Conservation (phyloP, 495 filamentous ascomycete species). For the Hypoxylon trugodes region DNA sequence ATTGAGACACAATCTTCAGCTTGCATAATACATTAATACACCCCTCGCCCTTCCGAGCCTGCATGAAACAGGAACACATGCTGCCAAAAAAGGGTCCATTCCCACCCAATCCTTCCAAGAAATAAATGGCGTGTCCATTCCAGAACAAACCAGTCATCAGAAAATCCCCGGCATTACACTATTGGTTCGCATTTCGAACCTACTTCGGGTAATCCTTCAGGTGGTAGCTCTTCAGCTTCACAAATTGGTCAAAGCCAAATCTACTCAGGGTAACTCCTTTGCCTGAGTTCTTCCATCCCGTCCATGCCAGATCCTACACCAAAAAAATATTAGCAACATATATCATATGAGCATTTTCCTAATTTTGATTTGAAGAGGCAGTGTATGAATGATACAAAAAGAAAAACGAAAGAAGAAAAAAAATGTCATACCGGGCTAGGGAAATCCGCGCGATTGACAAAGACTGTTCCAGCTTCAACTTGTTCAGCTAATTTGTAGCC, state of each 20-base stretch:
- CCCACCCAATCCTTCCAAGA: constrained; percentile 23
- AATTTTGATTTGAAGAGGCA: too few species aligned
- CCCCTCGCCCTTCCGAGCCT: constrained; percentile 5
- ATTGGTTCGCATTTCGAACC: constrained; percentile 28
- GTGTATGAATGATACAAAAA: too few species aligned
- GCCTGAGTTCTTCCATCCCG: constrained; percentile 96
- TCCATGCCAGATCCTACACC: constrained; percentile 91
- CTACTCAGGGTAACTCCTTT: constrained; percentile 88
- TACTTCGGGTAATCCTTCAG: constrained; percentile 86
- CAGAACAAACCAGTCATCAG: neutral
- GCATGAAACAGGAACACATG: constrained; percentile 34
- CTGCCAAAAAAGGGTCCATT: constrained; percentile 25
- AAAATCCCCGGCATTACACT: neutral
- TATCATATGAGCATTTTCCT: constrained; percentile 23
- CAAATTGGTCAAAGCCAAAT: constrained; percentile 93
- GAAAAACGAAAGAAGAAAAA: constrained; percentile 8
- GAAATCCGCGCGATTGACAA: constrained; percentile 94
- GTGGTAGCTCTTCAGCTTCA: constrained; percentile 95
- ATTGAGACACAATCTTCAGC: constrained; percentile 36
- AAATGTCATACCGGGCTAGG: constrained; percentile 80
- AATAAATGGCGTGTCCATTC: constrained; percentile 24
- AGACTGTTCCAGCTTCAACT: constrained; percentile 94
- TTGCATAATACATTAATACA: constrained; percentile 31
- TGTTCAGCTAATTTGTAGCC: constrained; percentile 81
- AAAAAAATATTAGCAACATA: constrained; percentile 30